These are phyloP conservation scores for Aspergillus bombycis DNA, from an alignment of 2,329 filamentous ascomycete genomes.

Conservation along the genomic window DNA sequence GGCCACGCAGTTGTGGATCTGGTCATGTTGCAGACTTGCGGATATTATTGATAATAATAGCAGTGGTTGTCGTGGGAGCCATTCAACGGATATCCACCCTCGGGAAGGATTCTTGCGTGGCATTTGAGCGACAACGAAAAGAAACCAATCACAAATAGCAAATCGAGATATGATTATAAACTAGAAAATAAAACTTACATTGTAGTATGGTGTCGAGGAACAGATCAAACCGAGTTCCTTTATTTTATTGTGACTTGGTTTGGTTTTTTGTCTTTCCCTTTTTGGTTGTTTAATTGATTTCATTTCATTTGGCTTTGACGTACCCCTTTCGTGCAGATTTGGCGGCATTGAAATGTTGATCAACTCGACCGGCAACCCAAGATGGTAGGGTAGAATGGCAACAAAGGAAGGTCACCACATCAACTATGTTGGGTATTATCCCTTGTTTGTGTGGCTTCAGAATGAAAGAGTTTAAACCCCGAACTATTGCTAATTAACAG, in stretches of 20 bases:
- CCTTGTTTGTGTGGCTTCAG: constrained; percentile 11
- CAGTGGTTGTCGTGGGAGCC: constrained; percentile 3
- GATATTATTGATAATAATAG: constrained; percentile 17
- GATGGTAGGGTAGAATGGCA: not conserved
- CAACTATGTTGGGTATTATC: not conserved
- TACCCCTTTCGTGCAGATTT: not conserved
- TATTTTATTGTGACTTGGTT: not conserved
- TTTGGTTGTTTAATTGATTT: not conserved
- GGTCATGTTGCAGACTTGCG: constrained; percentile 7
- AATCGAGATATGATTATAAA: not conserved
- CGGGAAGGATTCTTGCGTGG: constrained; percentile 7
- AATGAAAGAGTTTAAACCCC: constrained; percentile 10
- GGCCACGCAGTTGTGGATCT: constrained; percentile 31
- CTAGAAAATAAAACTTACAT: constrained; percentile 2
- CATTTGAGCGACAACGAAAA: not conserved
- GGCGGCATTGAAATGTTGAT: not conserved
- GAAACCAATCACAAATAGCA: not conserved
- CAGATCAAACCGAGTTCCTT: not conserved
- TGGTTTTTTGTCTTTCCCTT: not conserved
- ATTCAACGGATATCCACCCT: not conserved
- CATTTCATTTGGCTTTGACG: too few species aligned
- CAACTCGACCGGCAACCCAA: not conserved
- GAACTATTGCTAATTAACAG: not conserved
- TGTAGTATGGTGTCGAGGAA: not conserved
- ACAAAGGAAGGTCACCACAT: not conserved